Base-by-base conservation (phyloP, 495 filamentous ascomycete genomes). In the Xylaria castorea region DNA sequence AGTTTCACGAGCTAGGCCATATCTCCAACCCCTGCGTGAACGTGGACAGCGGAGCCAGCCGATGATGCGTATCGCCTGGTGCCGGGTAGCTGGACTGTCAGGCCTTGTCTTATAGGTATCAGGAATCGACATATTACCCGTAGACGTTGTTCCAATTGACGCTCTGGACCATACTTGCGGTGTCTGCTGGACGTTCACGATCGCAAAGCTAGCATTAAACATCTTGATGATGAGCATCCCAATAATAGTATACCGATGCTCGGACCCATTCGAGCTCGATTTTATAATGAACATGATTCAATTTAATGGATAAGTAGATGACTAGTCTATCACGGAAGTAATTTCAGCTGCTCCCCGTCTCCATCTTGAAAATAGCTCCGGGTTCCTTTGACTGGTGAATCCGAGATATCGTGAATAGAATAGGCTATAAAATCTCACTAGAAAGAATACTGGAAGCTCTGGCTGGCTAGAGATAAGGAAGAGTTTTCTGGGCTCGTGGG, bases 381-480 rank as follows among this genome's bases (percentile, higher is more conserved):
- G 63, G 22, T 44, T 20, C 16, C 32, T 8, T 36, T 62, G 18
- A 25, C 20, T 36, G 58, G 27, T 51, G 40, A 30, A 16, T 36
- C 62, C 58, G 16, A 62, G 46, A 67, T 53, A 53, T 34, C 42
- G 42, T 27, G 42, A 50, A 50, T 16, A 22, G 38, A 48, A 66
- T 14, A 66, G 44, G 18, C 63, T 1, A 34, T 51, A 4, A 66
- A 44, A 66, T 5, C 22, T 51, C 36, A 8, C 30, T 25, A 67
- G 12, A 40, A 55, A 38, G 18, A 30, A 9, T 36, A 1, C 50
- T 12, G 36, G 50, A 36, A 3, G 34, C 48, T 20, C 22, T 42
- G 66, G 66, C n/a, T 57, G 50, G 66, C 34, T 9, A 68, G 66
- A 68, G 66, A 68, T 68, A 68, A 68, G 66, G 20, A 57, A 57